Evolutionary conservation across 2,329 filamentous ascomycete genomes (phyloP).

Genomic region (Dactylellina haptotyla): DNA sequence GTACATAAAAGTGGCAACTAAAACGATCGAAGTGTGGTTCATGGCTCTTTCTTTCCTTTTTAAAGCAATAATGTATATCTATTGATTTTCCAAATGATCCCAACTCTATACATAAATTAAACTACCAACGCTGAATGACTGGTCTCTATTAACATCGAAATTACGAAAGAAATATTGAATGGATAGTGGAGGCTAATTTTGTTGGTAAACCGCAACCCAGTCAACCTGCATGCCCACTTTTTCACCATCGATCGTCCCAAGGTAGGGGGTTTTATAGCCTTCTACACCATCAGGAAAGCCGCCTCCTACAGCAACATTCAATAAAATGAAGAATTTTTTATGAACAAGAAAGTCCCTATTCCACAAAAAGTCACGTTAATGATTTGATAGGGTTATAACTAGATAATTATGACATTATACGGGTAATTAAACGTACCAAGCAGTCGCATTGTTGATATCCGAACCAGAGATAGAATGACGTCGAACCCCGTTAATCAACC

Average conservation of each 20-base stretch:
- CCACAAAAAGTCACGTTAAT: conserved; percentile 44
- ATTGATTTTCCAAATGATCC: too few relatives aligned
- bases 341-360: conserved; percentile 59
- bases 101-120: too few relatives aligned
- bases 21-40: too few relatives aligned
- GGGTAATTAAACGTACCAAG: conserved; percentile 22
- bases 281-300: conserved; percentile 61
- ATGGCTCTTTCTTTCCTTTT: too few relatives aligned
- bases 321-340: conserved; percentile 60
- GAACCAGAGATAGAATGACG: conserved; percentile 58
- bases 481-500: conserved; percentile 60
- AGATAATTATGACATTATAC: background rate
- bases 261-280: conserved; percentile 60
- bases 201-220: conserved; percentile 61
- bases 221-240: conserved; percentile 61
- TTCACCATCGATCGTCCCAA: conserved; percentile 59
- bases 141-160: too few relatives aligned
- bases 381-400: background rate
- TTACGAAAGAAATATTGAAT: too few relatives aligned
- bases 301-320: conserved; percentile 63
- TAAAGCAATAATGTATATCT: too few relatives aligned
- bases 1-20: too few relatives aligned
- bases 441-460: conserved; percentile 56
- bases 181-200: background rate
- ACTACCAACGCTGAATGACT: too few relatives aligned